Base-by-base conservation (phyloP, 345 rosid species). In the Murraya paniculata region DNA sequence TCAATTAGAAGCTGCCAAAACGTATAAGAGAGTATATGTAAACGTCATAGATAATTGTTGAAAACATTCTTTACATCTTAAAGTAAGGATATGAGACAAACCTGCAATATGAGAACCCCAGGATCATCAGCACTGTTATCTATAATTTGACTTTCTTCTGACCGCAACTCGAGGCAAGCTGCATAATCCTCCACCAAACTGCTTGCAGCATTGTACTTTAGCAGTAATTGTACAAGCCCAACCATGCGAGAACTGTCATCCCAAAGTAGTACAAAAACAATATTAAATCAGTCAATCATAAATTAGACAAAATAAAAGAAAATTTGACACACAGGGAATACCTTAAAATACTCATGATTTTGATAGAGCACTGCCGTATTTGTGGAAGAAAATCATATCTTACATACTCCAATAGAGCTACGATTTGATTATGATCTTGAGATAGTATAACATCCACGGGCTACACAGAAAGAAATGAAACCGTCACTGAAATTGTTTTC, bases 21-120 rank as follows among this genome's bases (percentile, higher is more conserved):
- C 45, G n/a, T 58, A 64, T 7, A 75, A 3, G 57, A 38, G 68
- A 50, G 78, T 64, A 81, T 71, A 62, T 18, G n/a, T 41, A 10
- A 41, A 35, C 11, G 24, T 50, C 76, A 27, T 7, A 35, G 62
- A 66, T 39, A 73, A 35, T 56, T 75, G 67, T 36, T 38, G 10
- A 33, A 72, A 69, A 61, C 72, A 55, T 53, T 62, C 24, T 55
- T 56, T 11, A 45, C 24, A 6, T 68, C 35, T 14, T 30, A n/a
- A 60, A 27, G 64, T 30, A 22, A 50, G 68, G 78, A 53, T 39
- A 33, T 30, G 27, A 80, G 48, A 82, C 82, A 80, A 82, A 90
- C 98, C 94, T 94, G 97, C 97, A 93, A 84, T 82, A 95, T 92
- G 68, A 93, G 89, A 78, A 93, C 87, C 82, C 98, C 99, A 3